These are phyloP conservation scores for Spathaspora jeffriesii DNA, from an alignment of 1,139 yeast genomes.

Conservation along the genomic window DNA sequence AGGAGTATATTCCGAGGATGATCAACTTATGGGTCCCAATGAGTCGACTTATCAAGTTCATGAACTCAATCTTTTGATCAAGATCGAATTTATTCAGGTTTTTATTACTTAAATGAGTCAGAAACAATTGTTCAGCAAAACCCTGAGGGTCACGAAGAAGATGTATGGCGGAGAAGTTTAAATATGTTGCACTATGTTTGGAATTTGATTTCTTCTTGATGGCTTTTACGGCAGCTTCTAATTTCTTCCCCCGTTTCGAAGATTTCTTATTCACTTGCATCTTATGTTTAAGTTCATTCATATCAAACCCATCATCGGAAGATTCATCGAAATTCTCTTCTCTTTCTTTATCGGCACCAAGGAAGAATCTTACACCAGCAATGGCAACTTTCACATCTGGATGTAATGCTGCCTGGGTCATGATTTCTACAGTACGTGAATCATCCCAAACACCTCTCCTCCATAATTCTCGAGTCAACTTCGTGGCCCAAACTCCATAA, in stretches of 20 bases:
- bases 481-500: constrained; percentile 96
- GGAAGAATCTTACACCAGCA: constrained; percentile 87
- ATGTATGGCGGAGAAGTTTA: constrained; percentile 94
- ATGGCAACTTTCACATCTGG: constrained; percentile 84
- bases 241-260: constrained; percentile 74
- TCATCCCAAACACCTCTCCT: constrained; percentile 98
- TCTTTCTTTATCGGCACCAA: constrained; percentile 95
- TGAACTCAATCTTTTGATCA: constrained; percentile 85
- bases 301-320: constrained; percentile 70
- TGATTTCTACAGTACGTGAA: constrained; percentile 90
- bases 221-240: constrained; percentile 70
- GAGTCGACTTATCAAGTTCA: constrained; percentile 84
- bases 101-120: constrained; percentile 69
- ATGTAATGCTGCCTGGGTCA: constrained; percentile 94
- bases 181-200: constrained; percentile 63
- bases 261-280: constrained; percentile 83
- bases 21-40: constrained; percentile 95
- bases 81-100: constrained; percentile 67
- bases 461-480: constrained; percentile 94
- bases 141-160: constrained; percentile 96
- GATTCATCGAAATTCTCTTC: constrained; percentile 79
- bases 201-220: constrained; percentile 59
- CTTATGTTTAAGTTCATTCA: constrained; percentile 72
- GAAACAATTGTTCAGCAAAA: constrained; percentile 83
- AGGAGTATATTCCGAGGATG: no score